Conservation (phyloP, 2,329 filamentous ascomycete species). For the Chrysosphaeria jannelii region DNA sequence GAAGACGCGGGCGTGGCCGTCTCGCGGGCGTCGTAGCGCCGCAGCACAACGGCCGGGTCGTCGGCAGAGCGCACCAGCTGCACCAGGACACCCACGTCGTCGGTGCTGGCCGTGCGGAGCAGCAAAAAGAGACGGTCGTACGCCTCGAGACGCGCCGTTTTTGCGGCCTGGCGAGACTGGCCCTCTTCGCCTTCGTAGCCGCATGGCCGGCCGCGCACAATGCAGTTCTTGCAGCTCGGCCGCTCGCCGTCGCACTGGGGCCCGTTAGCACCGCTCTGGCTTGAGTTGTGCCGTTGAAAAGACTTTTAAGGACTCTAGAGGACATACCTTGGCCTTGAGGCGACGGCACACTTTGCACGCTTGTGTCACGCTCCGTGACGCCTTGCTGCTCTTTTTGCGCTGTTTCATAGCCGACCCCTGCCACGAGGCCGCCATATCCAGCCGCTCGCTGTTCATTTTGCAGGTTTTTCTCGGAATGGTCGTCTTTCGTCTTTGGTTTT, state of each 20-base stretch:
- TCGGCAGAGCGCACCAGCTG: slow-evolving; percentile 6
- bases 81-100: slow-evolving; percentile 7
- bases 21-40: background rate
- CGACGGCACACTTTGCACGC: slow-evolving; percentile 8
- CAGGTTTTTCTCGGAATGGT: too few species aligned
- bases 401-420: too few species aligned
- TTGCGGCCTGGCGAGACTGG: slow-evolving; percentile 8
- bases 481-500: too few species aligned
- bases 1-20: slow-evolving; percentile 1
- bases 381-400: too few species aligned
- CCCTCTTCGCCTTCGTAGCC: slow-evolving; percentile 9
- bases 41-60: slow-evolving; percentile 3
- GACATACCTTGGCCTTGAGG: slow-evolving; percentile 8
- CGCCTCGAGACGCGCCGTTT: slow-evolving; percentile 7
- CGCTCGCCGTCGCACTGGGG: slow-evolving; percentile 9
- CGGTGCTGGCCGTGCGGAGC: slow-evolving; percentile 5
- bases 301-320: too few species aligned
- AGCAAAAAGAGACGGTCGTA: slow-evolving; percentile 7
- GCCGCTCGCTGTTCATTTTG: too few species aligned
- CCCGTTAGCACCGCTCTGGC: too few species aligned
- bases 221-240: slow-evolving; percentile 8
- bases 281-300: too few species aligned
- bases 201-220: slow-evolving; percentile 6
- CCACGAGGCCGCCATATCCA: too few species aligned
- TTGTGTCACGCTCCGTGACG: slow-evolving; percentile 7